Evolutionary conservation across 441 rosid genomes (phyloP).

Genomic region (Adansonia rubrostipa): DNA sequence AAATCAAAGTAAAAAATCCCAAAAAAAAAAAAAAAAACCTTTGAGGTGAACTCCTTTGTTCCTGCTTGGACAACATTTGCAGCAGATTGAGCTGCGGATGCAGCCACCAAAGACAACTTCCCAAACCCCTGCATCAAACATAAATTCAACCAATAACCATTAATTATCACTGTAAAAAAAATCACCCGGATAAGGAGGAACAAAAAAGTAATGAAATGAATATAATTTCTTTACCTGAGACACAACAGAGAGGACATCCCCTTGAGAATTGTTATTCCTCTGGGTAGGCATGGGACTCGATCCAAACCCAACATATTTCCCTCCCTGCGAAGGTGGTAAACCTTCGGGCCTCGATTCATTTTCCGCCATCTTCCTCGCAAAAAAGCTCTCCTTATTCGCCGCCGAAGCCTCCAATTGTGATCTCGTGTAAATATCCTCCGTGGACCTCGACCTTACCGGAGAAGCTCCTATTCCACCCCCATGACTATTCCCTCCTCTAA

Average conservation of each 20-base stretch:
- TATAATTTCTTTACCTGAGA: conserved; percentile 64
- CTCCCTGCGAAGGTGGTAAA: conserved; percentile 85
- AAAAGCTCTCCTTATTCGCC: conserved; percentile 72
- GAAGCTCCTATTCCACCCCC: conserved; percentile 41
- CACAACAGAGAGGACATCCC: conserved; percentile 69
- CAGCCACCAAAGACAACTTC: conserved; percentile 77
- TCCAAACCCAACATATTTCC: conserved; percentile 94
- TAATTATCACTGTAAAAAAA: conserved; percentile 3
- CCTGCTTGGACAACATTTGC: conserved; percentile 82
- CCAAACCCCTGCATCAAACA: conserved; percentile 67
- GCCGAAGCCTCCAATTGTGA: conserved; percentile 83
- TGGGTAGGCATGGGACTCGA: conserved; percentile 64
- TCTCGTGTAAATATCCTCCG: conserved; percentile 73
- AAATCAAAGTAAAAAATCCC: not conserved
- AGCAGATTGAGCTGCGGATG: conserved; percentile 88
- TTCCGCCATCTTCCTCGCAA: conserved; percentile 47
- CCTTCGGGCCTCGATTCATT: conserved; percentile 76
- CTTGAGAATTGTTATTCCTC: conserved; percentile 56
- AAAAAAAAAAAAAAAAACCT: conserved; percentile 44
- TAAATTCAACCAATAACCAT: conserved; percentile 1
- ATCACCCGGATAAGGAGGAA: not conserved
- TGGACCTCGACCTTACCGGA: conserved; percentile 71
- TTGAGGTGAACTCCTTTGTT: conserved; percentile 69
- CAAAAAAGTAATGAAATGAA: not conserved
- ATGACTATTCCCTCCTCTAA: conserved; percentile 49